A percentile compares a stretch with the other conserved stretches of the same genome.
These are phyloP conservation scores for Gymnopus androsaceus DNA, from an alignment of 1,284 basidiomycete species.

Conservation along the genomic window DNA sequence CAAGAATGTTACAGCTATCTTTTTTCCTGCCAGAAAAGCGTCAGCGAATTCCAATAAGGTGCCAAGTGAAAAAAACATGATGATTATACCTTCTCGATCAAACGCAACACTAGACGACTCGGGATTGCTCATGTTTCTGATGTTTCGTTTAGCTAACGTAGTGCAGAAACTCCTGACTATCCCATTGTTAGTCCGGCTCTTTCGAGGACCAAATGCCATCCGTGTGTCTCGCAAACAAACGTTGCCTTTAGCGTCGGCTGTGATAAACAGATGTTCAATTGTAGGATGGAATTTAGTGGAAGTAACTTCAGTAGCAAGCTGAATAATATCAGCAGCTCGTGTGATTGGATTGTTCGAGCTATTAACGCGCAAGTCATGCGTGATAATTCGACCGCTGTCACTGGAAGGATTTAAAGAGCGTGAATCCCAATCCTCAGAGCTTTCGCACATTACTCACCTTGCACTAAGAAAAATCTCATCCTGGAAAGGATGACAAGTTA, in stretches of 20 bases:
- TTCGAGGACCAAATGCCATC: slow-evolving; percentile 67
- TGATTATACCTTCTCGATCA: slow-evolving; percentile 68
- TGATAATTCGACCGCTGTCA: slow-evolving; percentile 66
- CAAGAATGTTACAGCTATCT: slow-evolving; percentile 63
- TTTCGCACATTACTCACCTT: slow-evolving; percentile 43
- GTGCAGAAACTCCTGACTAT: slow-evolving; percentile 58
- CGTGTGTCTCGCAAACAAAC: slow-evolving; percentile 72
- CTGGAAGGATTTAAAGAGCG: slow-evolving; percentile 33
- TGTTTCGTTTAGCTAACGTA: slow-evolving; percentile 48
- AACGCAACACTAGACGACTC: slow-evolving; percentile 68
- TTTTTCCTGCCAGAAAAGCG: slow-evolving; percentile 50
- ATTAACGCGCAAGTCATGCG: slow-evolving; percentile 53
- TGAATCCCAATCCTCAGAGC: neutral
- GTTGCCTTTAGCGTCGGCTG: slow-evolving; percentile 55
- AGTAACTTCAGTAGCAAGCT: slow-evolving; percentile 56
- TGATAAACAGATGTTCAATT: slow-evolving; percentile 67
- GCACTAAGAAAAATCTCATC: slow-evolving; percentile 70
- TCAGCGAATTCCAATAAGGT: no score
- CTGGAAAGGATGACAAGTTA: slow-evolving; percentile 62
- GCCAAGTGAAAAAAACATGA: no score
- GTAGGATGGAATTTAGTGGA: slow-evolving; percentile 64
- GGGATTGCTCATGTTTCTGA: slow-evolving; percentile 49
- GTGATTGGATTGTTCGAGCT: slow-evolving; percentile 30
- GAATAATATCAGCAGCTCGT: slow-evolving; percentile 50
- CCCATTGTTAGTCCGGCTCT: slow-evolving; percentile 47